These are phyloP conservation scores for Decorospora gaudefroyi DNA, from an alignment of 2,329 filamentous ascomycete species.

Conservation along the genomic window DNA sequence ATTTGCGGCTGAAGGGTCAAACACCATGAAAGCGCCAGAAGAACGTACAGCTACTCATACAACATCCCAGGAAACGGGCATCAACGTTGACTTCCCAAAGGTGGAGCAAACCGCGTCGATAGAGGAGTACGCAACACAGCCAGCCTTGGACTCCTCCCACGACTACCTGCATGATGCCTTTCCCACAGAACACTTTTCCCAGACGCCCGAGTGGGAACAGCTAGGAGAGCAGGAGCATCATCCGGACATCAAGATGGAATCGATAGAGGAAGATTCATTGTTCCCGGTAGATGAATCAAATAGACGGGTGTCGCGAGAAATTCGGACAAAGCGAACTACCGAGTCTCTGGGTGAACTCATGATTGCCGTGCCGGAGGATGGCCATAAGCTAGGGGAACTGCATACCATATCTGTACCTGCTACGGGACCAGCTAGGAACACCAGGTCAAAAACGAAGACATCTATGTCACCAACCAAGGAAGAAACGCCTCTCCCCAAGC, in stretches of 20 bases:
- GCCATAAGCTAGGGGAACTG: slow-evolving; percentile 28
- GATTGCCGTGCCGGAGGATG: slow-evolving; percentile 27
- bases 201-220: slow-evolving; percentile 3
- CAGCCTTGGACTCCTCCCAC: slow-evolving; percentile 11
- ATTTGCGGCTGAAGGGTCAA: slow-evolving; percentile 7
- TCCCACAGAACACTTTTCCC: slow-evolving; percentile 2
- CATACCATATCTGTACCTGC: slow-evolving; percentile 26
- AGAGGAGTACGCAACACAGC: slow-evolving; percentile 7
- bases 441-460: slow-evolving; percentile 38
- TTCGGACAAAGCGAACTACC: background rate
- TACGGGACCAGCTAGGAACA: slow-evolving; percentile 38
- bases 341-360: slow-evolving; percentile 15
- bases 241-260: slow-evolving; percentile 39
- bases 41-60: slow-evolving; percentile 9
- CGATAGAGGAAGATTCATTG: slow-evolving; percentile 31
- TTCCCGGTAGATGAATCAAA: slow-evolving; percentile 13
- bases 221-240: slow-evolving; percentile 9
- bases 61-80: slow-evolving; percentile 5
- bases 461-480: slow-evolving; percentile 29
- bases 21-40: background rate
- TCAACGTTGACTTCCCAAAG: background rate
- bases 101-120: background rate
- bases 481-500: slow-evolving; percentile 13
- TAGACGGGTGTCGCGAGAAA: background rate
- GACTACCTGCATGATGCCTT: slow-evolving; percentile 14